These are phyloP conservation scores for Scheffersomyces parashehatae DNA, from an alignment of 1,139 yeast species.

Conservation along the genomic window DNA sequence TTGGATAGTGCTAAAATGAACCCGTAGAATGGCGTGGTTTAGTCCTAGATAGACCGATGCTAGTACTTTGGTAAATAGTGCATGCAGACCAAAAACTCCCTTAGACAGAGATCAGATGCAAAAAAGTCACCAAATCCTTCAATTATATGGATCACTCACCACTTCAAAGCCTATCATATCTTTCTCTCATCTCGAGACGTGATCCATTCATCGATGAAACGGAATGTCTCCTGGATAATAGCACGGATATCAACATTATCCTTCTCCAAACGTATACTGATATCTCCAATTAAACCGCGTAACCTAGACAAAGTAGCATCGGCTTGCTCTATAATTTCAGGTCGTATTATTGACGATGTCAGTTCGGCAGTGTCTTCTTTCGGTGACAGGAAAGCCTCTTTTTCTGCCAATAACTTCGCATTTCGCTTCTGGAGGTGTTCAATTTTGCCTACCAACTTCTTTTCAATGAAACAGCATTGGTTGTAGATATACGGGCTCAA, in stretches of 20 bases:
- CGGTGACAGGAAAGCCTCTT: background rate
- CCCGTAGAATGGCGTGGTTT: no score
- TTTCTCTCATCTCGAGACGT: background rate
- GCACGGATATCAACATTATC: conserved; percentile 28
- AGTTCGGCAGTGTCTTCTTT: background rate
- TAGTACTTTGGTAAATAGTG: no score
- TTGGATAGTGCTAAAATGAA: no score
- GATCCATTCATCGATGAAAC: conserved; percentile 29
- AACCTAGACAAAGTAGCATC: conserved; percentile 16
- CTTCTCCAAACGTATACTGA: conserved; percentile 27
- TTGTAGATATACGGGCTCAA: conserved; percentile 38
- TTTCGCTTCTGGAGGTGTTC: conserved; percentile 6
- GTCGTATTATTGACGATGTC: no score
- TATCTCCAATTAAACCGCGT: conserved; percentile 36
- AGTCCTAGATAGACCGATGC: no score
- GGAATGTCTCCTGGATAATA: conserved; percentile 22
- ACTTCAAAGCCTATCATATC: no score
- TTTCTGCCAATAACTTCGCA: background rate
- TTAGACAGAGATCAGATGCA: no score
- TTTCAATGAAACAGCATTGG: conserved; percentile 34
- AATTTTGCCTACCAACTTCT: conserved; percentile 17
- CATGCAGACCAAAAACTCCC: no score
- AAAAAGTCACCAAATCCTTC: no score
- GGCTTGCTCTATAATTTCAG: conserved; percentile 3
- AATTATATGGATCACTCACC: no score